phyloP scores from a whole-genome alignment of 345 rosid species.

The Eucalyptus regnans region DNA sequence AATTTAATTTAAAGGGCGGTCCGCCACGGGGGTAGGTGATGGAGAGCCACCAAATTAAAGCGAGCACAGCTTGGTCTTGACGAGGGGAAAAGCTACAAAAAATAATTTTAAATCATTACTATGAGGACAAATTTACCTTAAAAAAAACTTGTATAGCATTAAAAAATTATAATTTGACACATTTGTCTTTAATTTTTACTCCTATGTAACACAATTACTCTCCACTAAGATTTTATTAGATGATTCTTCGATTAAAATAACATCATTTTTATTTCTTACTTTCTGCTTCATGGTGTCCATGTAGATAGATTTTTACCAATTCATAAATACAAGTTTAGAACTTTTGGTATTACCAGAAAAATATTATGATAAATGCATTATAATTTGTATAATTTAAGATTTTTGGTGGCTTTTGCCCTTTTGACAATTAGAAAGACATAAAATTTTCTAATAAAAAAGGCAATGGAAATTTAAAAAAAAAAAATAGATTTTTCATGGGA shows the following conservation, averaged over 20 bases:
- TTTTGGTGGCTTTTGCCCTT: too few species aligned
- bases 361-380: too few species aligned
- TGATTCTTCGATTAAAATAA: fast-evolving
- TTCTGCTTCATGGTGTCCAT: fast-evolving
- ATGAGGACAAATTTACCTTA: too few species aligned
- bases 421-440: too few species aligned
- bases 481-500: background rate
- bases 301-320: fast-evolving
- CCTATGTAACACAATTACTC: fast-evolving
- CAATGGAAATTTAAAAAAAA: background rate
- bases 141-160: background rate
- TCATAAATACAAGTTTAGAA: fast-evolving
- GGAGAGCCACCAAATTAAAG: background rate
- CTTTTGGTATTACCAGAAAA: too few species aligned
- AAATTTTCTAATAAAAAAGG: background rate
- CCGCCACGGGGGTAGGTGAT: background rate
- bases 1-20: background rate
- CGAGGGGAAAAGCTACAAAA: background rate
- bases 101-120: too few species aligned
- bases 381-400: too few species aligned
- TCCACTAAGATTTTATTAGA: fast-evolving
- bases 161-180: fast-evolving
- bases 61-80: background rate
- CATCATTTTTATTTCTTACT: fast-evolving
- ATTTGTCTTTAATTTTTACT: too few species aligned